phyloP scores from a whole-genome alignment of 2,329 filamentous ascomycete genomes.

The Kalmusia sp. region DNA sequence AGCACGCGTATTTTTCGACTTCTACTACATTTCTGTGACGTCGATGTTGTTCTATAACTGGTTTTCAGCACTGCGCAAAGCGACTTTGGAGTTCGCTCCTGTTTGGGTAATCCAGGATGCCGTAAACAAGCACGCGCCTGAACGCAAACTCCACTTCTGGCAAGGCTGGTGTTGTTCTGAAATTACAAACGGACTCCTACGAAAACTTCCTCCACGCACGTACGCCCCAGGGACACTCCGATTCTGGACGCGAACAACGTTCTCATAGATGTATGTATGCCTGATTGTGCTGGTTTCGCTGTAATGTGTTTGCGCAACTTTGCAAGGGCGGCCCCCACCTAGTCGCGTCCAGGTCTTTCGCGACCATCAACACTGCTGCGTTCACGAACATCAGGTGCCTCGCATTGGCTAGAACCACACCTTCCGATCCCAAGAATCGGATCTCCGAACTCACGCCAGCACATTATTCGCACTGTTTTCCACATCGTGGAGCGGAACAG shows the following conservation, averaged over 20 bases:
- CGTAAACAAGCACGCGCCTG: neutral
- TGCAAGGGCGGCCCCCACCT: neutral
- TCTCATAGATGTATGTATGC: neutral
- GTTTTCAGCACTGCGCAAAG: slow-evolving; percentile 1
- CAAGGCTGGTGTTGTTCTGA: neutral
- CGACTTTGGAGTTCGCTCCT: slow-evolving; percentile 5
- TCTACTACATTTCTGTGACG: neutral
- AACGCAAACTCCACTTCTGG: slow-evolving; percentile 2
- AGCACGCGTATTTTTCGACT: neutral
- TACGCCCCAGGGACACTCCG: neutral
- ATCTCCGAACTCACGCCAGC: slow-evolving; percentile 2
- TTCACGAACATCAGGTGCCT: neutral
- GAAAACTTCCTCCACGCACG: neutral
- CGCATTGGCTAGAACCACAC: neutral
- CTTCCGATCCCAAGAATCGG: neutral
- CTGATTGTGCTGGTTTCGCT: too few species aligned
- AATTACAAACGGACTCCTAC: slow-evolving; percentile 5
- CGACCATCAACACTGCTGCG: neutral
- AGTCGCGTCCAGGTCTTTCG: neutral
- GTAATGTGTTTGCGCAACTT: neutral
- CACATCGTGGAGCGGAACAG: neutral
- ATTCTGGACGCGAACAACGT: neutral
- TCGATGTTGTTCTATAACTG: neutral
- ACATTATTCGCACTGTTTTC: slow-evolving; percentile 7
- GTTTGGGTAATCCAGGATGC: slow-evolving; percentile 4